phyloP scores from a whole-genome alignment of 2,329 filamentous ascomycete species.

The Aspergillus transmontanensis region DNA sequence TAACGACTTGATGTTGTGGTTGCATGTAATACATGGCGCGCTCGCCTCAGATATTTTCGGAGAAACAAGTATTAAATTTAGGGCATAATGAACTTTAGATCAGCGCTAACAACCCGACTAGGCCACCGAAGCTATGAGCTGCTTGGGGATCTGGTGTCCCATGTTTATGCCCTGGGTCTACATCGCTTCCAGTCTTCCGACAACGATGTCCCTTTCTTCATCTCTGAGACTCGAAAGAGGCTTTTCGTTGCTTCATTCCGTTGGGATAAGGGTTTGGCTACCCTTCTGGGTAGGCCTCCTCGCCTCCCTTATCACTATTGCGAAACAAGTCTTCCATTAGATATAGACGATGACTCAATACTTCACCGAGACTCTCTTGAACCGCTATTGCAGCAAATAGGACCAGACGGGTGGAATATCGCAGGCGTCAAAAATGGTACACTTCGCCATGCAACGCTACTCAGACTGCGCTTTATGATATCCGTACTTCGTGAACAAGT shows the following conservation, averaged over 20 bases:
- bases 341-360: constrained; percentile 7
- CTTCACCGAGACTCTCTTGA: constrained; percentile 7
- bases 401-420: constrained; percentile 22
- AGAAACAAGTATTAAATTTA: constrained; percentile 1
- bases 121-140: not conserved
- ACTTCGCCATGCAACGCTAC: constrained; percentile 18
- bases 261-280: constrained; percentile 9
- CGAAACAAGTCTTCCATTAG: constrained; percentile 6
- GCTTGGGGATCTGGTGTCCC: constrained; percentile 4
- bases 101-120: not conserved
- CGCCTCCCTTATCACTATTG: constrained; percentile 11
- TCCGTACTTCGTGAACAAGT: constrained; percentile 25
- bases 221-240: constrained; percentile 10
- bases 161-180: constrained; percentile 3
- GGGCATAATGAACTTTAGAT: not conserved
- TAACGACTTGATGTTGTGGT: constrained; percentile 8
- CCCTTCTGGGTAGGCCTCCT: constrained; percentile 9
- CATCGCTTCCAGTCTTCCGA: not conserved
- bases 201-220: constrained; percentile 3
- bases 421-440: constrained; percentile 5
- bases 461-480: constrained; percentile 23
- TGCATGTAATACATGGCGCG: not conserved
- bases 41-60: constrained; percentile 2
- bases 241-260: constrained; percentile 1
- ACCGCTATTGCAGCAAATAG: constrained; percentile 17